Percentiles rank a stretch among this genome's conserved stretches.
Evolutionary conservation across 169 alveolate genomes (phyloP).

Genomic region (Eimeria sp.): DNA sequence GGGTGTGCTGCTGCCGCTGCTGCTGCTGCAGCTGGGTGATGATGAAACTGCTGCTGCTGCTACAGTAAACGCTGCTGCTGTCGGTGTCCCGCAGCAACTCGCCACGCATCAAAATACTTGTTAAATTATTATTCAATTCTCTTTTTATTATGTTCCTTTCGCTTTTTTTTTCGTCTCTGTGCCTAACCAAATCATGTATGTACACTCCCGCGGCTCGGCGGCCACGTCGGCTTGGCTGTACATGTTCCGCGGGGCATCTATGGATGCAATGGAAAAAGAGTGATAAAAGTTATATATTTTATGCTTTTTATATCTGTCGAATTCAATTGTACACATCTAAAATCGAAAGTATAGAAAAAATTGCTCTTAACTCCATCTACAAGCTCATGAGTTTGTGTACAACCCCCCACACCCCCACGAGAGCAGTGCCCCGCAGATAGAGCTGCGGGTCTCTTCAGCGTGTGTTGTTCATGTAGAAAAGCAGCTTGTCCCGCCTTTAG

Average conservation of each 20-base stretch:
- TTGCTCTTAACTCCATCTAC: background rate
- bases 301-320: too few species aligned
- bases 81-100: background rate
- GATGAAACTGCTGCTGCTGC: background rate
- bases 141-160: too few species aligned
- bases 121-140: too few species aligned
- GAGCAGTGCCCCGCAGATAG: slow-evolving; percentile 17
- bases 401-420: slow-evolving; percentile 14
- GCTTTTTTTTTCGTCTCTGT: too few species aligned
- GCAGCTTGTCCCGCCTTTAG: background rate
- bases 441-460: background rate
- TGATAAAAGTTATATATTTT: too few species aligned
- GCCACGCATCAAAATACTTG: background rate
- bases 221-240: slow-evolving; percentile 3
- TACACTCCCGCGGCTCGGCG: background rate
- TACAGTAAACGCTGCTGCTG: background rate
- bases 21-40: slow-evolving; percentile 3
- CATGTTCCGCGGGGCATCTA: background rate
- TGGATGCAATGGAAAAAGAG: background rate
- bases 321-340: too few species aligned
- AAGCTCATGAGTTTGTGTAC: background rate
- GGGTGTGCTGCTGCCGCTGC: slow-evolving; percentile 10
- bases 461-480: background rate
- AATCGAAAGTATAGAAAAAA: too few species aligned
- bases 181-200: background rate